Evolutionary conservation across 208 protist genomes (phyloP), one percentile per base, ranked within the genome.

Genomic region (Borovskyia barvae): DNA sequence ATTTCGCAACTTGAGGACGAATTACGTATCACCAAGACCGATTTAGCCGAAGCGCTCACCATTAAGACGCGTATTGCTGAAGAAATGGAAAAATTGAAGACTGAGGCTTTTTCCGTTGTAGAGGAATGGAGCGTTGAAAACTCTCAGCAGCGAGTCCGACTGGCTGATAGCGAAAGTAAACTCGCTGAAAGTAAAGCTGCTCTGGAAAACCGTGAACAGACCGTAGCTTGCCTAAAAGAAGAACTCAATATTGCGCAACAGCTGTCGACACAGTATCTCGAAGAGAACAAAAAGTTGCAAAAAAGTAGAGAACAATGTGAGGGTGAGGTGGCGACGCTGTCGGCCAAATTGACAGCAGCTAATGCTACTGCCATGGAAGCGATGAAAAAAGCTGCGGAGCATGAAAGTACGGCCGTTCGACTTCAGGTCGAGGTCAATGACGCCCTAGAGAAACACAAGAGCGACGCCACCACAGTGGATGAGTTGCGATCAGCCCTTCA

Each of bases 1-100:
- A 87, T 93, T 66, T 45, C 74, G 1, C 87, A 93, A 37, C 64
- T 93, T 14, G 87, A 93, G 57, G 43, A 45, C 6, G 87, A 93
- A 49, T 45, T 92, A 3, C 32, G 32, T 2, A 37, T 47, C 20
- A 69, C 79, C 24, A 65, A 67, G 20, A 51, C 75, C 2, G 48
- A 55, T 2, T 39, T 82, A n/a, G 25, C 53, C 0, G 46, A 56
- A 15, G 41, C 64, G 1, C 40, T 57, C 11, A 30, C 35, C 8
- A 30, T 74, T 59, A 81, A 78, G 9, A 75, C 81, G 26, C 56
- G 71, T n/a, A 50, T 79, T 28, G 68, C 82, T 39, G 48, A 68
- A 39, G 73, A 87, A 28, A 81, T 80, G 48, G 61, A 81, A 2
- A 45, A 66, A 3, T 59, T 90, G 24, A 79, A 77, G n/a, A 53